Evolutionary conservation across 2,329 filamentous ascomycete genomes (phyloP).

Genomic region (Geosmithia flava): DNA sequence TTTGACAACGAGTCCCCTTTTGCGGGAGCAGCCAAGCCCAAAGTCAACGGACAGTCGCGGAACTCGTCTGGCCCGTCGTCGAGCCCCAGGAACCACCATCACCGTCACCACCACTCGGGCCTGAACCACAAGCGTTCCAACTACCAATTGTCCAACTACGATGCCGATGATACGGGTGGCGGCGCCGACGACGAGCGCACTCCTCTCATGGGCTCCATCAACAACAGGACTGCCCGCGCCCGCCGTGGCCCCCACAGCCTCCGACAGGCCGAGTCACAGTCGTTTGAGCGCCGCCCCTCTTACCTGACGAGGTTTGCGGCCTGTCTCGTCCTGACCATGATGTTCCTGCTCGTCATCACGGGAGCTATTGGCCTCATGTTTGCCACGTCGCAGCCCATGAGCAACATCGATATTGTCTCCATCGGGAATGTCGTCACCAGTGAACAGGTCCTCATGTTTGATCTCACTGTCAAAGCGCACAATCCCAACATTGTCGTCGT

Average conservation of each 20-base stretch:
- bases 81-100: constrained; percentile 47
- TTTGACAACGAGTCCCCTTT: constrained; percentile 74
- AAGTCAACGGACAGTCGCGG: constrained; percentile 45
- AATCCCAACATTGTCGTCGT: constrained; percentile 92
- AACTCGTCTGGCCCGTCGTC: constrained; percentile 59
- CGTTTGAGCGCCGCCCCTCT: constrained; percentile 49
- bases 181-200: constrained; percentile 75
- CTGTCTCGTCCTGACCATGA: constrained; percentile 71
- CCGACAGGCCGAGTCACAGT: constrained; percentile 62
- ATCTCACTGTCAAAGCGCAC: constrained; percentile 74
- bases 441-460: constrained; percentile 90
- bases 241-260: constrained; percentile 43
- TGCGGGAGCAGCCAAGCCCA: constrained; percentile 50
- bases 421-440: constrained; percentile 87
- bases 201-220: constrained; percentile 49
- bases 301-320: constrained; percentile 68
- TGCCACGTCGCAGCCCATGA: constrained; percentile 78
- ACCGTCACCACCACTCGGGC: constrained; percentile 8
- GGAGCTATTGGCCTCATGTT: constrained; percentile 82
- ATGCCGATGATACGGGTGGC: constrained; percentile 66
- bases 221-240: constrained; percentile 24
- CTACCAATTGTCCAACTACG: constrained; percentile 54
- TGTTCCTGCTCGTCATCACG: constrained; percentile 72
- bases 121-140: constrained; percentile 36
- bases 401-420: constrained; percentile 63